A percentile compares a stretch with the other conserved stretches of the same genome.
These are phyloP conservation scores for Eustoma russellianum DNA, from an alignment of 257 asterid genomes.

Conservation along the genomic window DNA sequence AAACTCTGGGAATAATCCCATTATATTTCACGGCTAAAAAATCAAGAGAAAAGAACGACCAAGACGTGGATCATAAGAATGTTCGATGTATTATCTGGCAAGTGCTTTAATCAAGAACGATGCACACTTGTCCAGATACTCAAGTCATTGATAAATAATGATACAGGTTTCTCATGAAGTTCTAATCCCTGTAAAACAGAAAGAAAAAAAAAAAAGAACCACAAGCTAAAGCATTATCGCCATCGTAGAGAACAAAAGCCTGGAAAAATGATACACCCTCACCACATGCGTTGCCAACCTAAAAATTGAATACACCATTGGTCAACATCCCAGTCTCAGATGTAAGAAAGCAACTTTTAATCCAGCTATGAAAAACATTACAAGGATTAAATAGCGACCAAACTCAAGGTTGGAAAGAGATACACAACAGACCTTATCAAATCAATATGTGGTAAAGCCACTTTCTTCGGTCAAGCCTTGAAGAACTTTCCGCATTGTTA, in stretches of 20 bases:
- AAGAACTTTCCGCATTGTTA: constrained; percentile 83
- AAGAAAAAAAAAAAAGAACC: no score
- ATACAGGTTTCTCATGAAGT: constrained; percentile 14
- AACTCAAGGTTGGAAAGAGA: constrained; percentile 46
- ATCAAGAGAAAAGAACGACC: not conserved
- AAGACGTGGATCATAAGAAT: not conserved
- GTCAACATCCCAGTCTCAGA: constrained; percentile 77
- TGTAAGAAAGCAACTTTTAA: constrained; percentile 61
- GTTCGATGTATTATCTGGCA: not conserved
- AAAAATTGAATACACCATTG: constrained; percentile 77
- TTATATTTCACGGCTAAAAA: not conserved
- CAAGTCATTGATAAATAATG: constrained; percentile 14
- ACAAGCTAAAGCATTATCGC: constrained; percentile 63
- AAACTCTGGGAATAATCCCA: no score
- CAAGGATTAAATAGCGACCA: constrained; percentile 47
- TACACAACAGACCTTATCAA: constrained; percentile 82
- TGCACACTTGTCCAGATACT: constrained; percentile 9
- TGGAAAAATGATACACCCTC: constrained; percentile 95
- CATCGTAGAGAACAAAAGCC: constrained; percentile 80
- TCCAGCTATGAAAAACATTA: constrained; percentile 57
- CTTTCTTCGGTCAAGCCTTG: constrained; percentile 77
- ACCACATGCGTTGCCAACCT: constrained; percentile 99
- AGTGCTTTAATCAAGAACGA: not conserved
- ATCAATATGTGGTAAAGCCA: constrained; percentile 74
- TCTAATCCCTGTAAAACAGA: constrained; percentile 60